Evolutionary conservation across 1,139 yeast genomes (phyloP), one percentile per base, ranked within the genome.

Genomic region (Kurtzmaniella quercitrusa): DNA sequence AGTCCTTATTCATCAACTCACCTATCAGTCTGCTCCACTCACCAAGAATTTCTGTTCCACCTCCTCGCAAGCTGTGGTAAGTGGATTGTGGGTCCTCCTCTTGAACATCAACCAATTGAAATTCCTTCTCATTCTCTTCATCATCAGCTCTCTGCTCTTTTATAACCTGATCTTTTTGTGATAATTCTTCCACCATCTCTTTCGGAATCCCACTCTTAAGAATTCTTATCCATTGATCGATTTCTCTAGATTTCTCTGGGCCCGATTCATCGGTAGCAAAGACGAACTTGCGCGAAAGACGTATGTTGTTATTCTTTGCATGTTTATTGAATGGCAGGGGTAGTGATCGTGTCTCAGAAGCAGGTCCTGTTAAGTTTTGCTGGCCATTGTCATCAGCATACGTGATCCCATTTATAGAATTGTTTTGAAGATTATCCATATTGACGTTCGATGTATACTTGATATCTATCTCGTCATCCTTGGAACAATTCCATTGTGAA

Each of bases 131-230:
- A 16, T 30, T 30, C 15, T 16, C 34, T 30, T 9, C 34, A 30
- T 9, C 15, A 16, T 30, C 34, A 16, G 30, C 59, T 44, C 65
- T 55, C 42, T 67, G 73, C 46, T 66, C 71, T 2, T 63, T 56
- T 22, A 57, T 56, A 11, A 70, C 60, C 46, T 68, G 71, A 39
- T 71, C 76, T 44, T 66, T 69, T 39, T 72, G 74, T 41, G 72
- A 65, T 36, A 69, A 48, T 32, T 59, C 62, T 15, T 49, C 47
- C 38, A 56, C 57, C 18, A 55, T 58, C 17, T 54, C 55, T 1
- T 53, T 49, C 1, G 76, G 76, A 14, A 67, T 50, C 2, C 69
- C 55, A 9, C 65, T 60, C n/a, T 44, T 43, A 33, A 71, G 50
- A 37, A 52, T 54, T 19, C 45, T 37, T 17, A 57, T 53, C 74